These are phyloP conservation scores for Tetradesmus obliquus DNA, from an alignment of 139 green algal genomes.

Conservation along the genomic window DNA sequence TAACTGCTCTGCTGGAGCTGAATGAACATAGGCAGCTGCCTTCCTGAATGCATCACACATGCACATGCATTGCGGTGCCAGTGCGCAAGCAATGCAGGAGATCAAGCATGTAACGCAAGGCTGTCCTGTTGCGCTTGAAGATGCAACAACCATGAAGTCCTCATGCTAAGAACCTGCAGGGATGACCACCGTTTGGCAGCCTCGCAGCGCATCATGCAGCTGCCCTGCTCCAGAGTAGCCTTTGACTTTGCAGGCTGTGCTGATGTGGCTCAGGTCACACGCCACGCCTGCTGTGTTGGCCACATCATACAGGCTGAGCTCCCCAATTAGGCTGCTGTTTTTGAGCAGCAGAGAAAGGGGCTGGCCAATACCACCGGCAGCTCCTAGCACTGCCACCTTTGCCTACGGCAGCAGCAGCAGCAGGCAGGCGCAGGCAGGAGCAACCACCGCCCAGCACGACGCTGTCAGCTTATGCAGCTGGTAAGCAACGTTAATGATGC, in stretches of 20 bases:
- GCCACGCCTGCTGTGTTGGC: slow-evolving; percentile 90
- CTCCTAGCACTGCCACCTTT: slow-evolving; percentile 96
- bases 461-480: background rate
- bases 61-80: no score
- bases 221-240: slow-evolving; percentile 85
- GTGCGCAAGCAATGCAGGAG: background rate
- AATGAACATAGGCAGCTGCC: no score
- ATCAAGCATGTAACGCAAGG: background rate
- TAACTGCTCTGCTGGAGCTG: no score
- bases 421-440: background rate
- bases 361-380: slow-evolving; percentile 97
- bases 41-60: no score
- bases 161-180: slow-evolving; percentile 78
- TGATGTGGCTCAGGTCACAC: slow-evolving; percentile 95
- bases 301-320: slow-evolving; percentile 96
- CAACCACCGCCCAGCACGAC: background rate
- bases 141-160: background rate
- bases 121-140: background rate
- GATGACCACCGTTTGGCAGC: slow-evolving; percentile 95
- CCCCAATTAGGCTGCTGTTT: slow-evolving; percentile 65
- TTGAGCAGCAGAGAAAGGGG: slow-evolving; percentile 96
- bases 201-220: slow-evolving; percentile 84
- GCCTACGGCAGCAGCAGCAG: slow-evolving; percentile 47
- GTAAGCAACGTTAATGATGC: background rate
- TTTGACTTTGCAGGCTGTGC: slow-evolving; percentile 82